phyloP scores from a whole-genome alignment of 73 alveolate species.

The Tetrahymena elliotti region DNA sequence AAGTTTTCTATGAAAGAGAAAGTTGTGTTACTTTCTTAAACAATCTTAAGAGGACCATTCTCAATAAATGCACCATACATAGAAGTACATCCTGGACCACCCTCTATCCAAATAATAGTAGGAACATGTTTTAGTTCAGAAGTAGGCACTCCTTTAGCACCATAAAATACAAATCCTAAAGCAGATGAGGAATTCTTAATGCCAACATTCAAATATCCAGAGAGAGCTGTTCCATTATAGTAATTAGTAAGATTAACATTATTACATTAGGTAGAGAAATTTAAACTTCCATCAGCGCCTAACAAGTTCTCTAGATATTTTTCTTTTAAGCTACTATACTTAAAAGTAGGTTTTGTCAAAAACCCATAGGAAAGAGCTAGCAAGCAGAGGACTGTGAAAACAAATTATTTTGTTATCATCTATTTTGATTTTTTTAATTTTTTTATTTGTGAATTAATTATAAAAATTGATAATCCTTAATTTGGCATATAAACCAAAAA shows the following conservation, averaged over 20 bases:
- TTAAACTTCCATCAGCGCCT: neutral
- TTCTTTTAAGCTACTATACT: neutral
- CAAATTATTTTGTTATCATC: neutral
- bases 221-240: neutral
- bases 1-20: neutral
- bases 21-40: neutral
- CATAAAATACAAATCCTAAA: conserved; percentile 18
- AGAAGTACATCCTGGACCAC: conserved; percentile 43
- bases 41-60: conserved; percentile 8
- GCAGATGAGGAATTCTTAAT: conserved; percentile 3
- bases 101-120: conserved; percentile 30
- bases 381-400: neutral
- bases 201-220: neutral
- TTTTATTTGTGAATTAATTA: too few species aligned
- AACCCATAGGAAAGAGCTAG: neutral
- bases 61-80: conserved; percentile 21
- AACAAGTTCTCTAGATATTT: neutral
- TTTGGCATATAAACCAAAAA: too few species aligned
- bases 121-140: conserved; percentile 8
- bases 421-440: too few species aligned
- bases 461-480: too few species aligned
- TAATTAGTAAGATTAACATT: neutral
- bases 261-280: neutral
- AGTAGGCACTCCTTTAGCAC: conserved; percentile 12
- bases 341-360: neutral